Evolutionary conservation across 176 grass and related monocot genomes (phyloP), one percentile per base, ranked within the genome.

Genomic region (Carex parvula): DNA sequence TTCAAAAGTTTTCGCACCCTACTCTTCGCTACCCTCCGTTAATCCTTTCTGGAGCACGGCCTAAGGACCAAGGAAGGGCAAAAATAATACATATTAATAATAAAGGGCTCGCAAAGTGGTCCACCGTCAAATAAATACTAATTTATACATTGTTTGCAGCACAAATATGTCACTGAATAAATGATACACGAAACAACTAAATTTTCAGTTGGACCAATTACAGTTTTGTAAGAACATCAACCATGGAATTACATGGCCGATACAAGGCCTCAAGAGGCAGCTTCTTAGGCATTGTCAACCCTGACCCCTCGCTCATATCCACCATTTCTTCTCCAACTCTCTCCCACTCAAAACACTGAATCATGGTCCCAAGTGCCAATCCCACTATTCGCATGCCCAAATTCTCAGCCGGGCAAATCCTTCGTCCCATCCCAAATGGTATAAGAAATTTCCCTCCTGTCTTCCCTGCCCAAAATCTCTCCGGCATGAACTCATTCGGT

Each of bases 321-420:
- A 86, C 78, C 17, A 76, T 33, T 1, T 86, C 83, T 33, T 82
- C 66, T 10, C 41, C 84, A 0, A 89, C 14, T 11, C 66, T 62
- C 9, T 32, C 64, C 83, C 83, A 89, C 0, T 89, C 41, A 14
- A 89, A 89, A 42, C 87, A 89, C 66, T 89, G 87, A 57, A 89
- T 89, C 84, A 89, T 56, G 0, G 87, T 89, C 6, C 87, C 87
- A 22, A 85, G 83, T 35, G 84, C 84, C 8, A 89, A 81, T 13
- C 83, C 83, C 0, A 86, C 83, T 83, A 82, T 89, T 59, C 72
- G 50, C 83, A 86, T 89, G 2, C 87, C 87, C 18, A 89, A 8
- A 16, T 85, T 73, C 83, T 82, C 83, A 0, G 56, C 83, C 0
- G 75, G 87, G 21, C 87, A 89, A 3, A 68, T 50, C 6, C 83